Conservation (phyloP, 2,329 filamentous ascomycete genomes). For the Nemania sp. region DNA sequence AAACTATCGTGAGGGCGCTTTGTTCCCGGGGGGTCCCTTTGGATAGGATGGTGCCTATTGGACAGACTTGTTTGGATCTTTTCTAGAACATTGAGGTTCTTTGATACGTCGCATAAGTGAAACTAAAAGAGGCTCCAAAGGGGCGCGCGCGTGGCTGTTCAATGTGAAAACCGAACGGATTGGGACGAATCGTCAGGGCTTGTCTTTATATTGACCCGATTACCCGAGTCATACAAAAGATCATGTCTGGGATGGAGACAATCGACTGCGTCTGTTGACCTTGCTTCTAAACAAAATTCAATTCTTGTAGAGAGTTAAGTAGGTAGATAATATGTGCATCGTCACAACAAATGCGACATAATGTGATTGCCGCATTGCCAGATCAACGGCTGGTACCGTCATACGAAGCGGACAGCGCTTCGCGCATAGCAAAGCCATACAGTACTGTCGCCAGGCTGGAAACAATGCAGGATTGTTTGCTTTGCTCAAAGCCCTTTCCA, state of each 20-base stretch:
- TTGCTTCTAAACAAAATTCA: neutral
- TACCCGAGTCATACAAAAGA: constrained; percentile 5
- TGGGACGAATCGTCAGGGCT: constrained; percentile 12
- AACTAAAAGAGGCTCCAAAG: constrained; percentile 22
- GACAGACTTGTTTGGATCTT: constrained; percentile 20
- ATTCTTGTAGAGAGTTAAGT: no score
- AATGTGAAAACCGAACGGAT: constrained; percentile 13
- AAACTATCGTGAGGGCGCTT: constrained; percentile 26
- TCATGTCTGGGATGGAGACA: neutral
- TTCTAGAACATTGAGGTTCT: constrained; percentile 31
- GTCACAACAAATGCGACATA: constrained; percentile 11
- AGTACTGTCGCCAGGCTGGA: no score
- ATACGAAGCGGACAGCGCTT: no score
- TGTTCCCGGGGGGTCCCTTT: constrained; percentile 26
- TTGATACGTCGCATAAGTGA: constrained; percentile 23
- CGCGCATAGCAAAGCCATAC: no score
- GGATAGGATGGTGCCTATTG: constrained; percentile 20
- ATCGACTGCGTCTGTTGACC: neutral
- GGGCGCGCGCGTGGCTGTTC: constrained; percentile 7
- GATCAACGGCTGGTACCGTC: no score
- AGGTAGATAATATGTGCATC: constrained; percentile 10
- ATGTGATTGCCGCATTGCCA: no score
- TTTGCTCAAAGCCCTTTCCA: constrained; percentile 66
- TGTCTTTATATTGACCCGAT: constrained; percentile 10
- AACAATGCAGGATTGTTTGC: no score